Conservation (phyloP, 768 basidiomycete genomes). For the Coprinellus micaceus region DNA sequence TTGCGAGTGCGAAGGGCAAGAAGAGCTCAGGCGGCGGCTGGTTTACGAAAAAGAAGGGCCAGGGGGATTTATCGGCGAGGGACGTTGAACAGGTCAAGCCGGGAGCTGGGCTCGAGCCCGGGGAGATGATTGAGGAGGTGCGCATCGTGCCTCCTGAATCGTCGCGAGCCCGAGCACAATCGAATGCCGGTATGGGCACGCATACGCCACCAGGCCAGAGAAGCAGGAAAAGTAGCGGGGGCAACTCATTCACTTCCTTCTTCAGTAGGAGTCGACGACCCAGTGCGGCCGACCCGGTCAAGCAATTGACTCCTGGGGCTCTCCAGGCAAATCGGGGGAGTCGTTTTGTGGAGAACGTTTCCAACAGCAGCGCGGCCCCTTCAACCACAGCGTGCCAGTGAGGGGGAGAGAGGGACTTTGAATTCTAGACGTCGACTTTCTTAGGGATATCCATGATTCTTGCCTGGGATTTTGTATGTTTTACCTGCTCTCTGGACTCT, state of each 20-base stretch:
- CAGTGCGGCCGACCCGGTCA: background rate
- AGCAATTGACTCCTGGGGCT: background rate
- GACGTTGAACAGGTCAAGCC: slow-evolving; percentile 44
- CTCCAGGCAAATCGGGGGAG: background rate
- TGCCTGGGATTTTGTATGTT: too few relatives aligned
- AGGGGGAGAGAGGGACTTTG: too few relatives aligned
- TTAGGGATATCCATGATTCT: background rate
- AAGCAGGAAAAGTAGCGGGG: background rate
- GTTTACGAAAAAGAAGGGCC: slow-evolving; percentile 22
- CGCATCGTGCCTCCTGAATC: background rate
- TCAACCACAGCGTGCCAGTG: background rate
- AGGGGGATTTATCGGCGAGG: slow-evolving; percentile 10
- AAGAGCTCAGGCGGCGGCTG: slow-evolving; percentile 7
- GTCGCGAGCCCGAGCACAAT: too few relatives aligned
- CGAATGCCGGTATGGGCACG: background rate
- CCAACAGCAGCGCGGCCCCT: background rate
- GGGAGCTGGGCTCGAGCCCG: slow-evolving; percentile 45
- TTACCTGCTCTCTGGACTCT: too few relatives aligned
- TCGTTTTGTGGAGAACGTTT: background rate
- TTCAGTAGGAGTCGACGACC: background rate
- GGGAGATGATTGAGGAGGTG: slow-evolving; percentile 25
- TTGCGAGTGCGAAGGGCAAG: slow-evolving; percentile 10
- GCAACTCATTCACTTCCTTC: background rate
- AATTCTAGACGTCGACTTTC: background rate
- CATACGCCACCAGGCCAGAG: background rate